Percentiles rank a stretch among this genome's conserved stretches.
These are phyloP conservation scores for Quercus ilex DNA, from an alignment of 306 rosid genomes.

Conservation along the genomic window DNA sequence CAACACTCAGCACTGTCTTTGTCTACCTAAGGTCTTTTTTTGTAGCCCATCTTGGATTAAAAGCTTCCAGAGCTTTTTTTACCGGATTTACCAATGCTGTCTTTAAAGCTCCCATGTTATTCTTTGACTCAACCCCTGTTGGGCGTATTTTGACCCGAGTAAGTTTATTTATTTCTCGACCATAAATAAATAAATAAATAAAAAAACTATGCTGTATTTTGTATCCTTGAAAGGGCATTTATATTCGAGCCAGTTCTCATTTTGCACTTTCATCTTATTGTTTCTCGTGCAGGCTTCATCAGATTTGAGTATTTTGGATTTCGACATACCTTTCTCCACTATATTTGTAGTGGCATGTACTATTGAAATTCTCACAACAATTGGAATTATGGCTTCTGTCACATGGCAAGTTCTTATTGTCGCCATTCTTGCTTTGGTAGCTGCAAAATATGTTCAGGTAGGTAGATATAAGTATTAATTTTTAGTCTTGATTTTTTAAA, in stretches of 20 bases:
- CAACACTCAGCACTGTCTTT: slow-evolving; percentile 35
- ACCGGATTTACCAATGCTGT: slow-evolving; percentile 44
- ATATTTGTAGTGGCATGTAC: slow-evolving; percentile 7
- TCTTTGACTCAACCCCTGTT: too few relatives aligned
- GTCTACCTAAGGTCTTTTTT: slow-evolving; percentile 26
- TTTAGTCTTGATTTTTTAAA: neutral
- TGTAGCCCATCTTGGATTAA: slow-evolving; percentile 44
- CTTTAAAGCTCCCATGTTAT: slow-evolving; percentile 10
- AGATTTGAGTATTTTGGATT: slow-evolving; percentile 42
- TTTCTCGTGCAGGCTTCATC: slow-evolving; percentile 34
- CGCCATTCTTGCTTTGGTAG: slow-evolving; percentile 28
- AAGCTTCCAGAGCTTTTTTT: slow-evolving; percentile 57
- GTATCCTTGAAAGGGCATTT: neutral
- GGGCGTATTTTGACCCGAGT: too few relatives aligned
- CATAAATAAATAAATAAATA: too few relatives aligned
- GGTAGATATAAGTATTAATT: slow-evolving; percentile 12
- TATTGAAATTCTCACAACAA: slow-evolving; percentile 8
- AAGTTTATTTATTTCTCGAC: too few relatives aligned
- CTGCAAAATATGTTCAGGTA: slow-evolving; percentile 33
- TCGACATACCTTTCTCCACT: slow-evolving; percentile 42
- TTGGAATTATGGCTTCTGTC: slow-evolving; percentile 38
- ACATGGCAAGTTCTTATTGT: slow-evolving; percentile 54
- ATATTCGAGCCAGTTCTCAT: neutral
- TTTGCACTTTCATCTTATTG: neutral
- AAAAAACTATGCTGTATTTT: too few relatives aligned